Evolutionary conservation across 208 protist species (phyloP).

Genomic region (Leptomonas pyrrhocoris): DNA sequence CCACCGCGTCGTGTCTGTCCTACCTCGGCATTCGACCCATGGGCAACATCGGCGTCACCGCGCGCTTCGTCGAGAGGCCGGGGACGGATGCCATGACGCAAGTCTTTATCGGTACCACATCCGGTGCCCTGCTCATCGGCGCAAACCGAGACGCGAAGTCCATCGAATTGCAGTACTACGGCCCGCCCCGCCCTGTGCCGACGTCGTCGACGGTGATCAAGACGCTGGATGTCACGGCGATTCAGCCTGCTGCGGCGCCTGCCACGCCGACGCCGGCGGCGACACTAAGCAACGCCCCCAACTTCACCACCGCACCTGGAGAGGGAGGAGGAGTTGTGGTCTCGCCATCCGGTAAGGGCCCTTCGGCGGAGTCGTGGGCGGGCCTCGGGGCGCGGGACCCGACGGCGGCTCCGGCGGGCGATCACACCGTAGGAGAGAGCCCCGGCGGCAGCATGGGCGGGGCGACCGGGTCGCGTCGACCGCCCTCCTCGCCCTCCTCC

Average conservation of each 20-base stretch:
- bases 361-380: background rate
- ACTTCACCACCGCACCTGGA: too few species aligned
- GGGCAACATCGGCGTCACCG: constrained; percentile 48
- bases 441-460: too few species aligned
- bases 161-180: constrained; percentile 55
- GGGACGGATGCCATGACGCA: constrained; percentile 67
- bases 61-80: constrained; percentile 47
- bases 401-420: background rate
- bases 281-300: background rate
- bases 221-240: constrained; percentile 33
- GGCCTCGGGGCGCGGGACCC: background rate
- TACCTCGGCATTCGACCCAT: constrained; percentile 50
- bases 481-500: too few species aligned
- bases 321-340: too few species aligned
- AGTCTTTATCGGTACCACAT: constrained; percentile 68
- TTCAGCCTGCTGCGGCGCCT: background rate
- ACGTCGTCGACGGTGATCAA: constrained; percentile 27
- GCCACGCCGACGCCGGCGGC: background rate
- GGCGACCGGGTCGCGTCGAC: too few species aligned
- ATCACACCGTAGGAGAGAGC: background rate
- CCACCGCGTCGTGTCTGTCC: constrained; percentile 44
- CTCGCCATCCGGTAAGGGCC: background rate
- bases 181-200: constrained; percentile 12
- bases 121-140: constrained; percentile 56
- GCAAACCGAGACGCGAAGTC: constrained; percentile 48